phyloP scores from a whole-genome alignment of 1,284 basidiomycete genomes.

The Lignosus rhinocerotis region DNA sequence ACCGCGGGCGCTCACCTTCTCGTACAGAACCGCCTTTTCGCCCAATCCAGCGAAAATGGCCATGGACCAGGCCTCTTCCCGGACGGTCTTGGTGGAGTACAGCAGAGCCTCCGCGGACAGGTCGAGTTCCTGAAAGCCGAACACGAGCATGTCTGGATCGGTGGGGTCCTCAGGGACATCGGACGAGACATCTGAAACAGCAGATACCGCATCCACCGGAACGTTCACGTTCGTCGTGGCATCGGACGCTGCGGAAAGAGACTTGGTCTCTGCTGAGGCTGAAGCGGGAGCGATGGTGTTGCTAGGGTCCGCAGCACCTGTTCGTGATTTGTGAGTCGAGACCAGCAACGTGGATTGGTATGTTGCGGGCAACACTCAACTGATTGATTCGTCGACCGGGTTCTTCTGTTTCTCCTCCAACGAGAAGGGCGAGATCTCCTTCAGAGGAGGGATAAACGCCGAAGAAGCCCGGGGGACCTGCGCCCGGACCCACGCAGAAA shows the following conservation, averaged over 20 bases:
- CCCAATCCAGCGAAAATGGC: conserved; percentile 68
- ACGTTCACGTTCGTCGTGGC: not conserved
- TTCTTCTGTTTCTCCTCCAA: conserved; percentile 18
- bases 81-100: conserved; percentile 57
- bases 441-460: conserved; percentile 38
- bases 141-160: conserved; percentile 65
- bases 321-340: not conserved
- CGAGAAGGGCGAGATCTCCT: conserved; percentile 40
- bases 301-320: not conserved
- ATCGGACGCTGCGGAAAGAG: conserved; percentile 2
- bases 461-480: conserved; percentile 8
- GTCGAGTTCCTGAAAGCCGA: conserved; percentile 79
- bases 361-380: not conserved
- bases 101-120: conserved; percentile 72
- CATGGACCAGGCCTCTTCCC: conserved; percentile 68
- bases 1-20: conserved; percentile 49
- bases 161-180: conserved; percentile 30
- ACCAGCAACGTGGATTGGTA: not conserved
- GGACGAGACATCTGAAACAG: not conserved
- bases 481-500: conserved; percentile 50
- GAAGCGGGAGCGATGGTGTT: not conserved
- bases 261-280: conserved; percentile 2
- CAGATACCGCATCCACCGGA: conserved; percentile 4
- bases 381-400: conserved; percentile 10
- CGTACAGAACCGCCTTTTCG: conserved; percentile 61